A percentile compares a stretch with the other conserved stretches of the same genome.
These are phyloP conservation scores for Epichloe sibirici DNA, from an alignment of 2,329 filamentous ascomycete genomes.

Conservation along the genomic window DNA sequence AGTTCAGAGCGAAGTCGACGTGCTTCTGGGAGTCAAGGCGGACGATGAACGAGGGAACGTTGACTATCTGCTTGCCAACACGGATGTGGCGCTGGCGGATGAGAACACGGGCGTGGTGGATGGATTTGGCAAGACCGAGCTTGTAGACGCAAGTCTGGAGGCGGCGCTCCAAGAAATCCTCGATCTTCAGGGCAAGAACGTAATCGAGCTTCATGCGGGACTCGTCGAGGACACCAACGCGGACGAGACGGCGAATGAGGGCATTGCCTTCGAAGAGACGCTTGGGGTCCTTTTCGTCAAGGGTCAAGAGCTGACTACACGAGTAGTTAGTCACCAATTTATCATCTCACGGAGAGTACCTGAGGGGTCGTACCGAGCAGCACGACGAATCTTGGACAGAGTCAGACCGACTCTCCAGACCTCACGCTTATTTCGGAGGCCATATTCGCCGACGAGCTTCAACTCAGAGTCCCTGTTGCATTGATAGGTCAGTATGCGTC, in stretches of 20 bases:
- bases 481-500: constrained; percentile 52
- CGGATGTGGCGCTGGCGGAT: constrained; percentile 99
- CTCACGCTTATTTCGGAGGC: constrained; percentile 99
- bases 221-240: constrained; percentile 99
- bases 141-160: constrained; percentile 99
- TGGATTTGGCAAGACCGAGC: constrained; percentile 99
- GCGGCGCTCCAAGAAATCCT: constrained; percentile 99
- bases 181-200: constrained; percentile 96
- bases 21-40: constrained; percentile 99
- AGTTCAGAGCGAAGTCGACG: constrained; percentile 97
- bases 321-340: constrained; percentile 13
- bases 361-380: constrained; percentile 65
- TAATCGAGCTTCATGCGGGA: constrained; percentile 99
- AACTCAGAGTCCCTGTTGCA: constrained; percentile 86
- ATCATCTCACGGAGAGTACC: not conserved
- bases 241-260: constrained; percentile 98
- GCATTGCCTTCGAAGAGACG: constrained; percentile 99
- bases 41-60: constrained; percentile 98
- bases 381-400: constrained; percentile 99
- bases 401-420: constrained; percentile 99
- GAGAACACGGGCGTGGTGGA: constrained; percentile 99
- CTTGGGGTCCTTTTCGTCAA: constrained; percentile 99
- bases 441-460: constrained; percentile 99
- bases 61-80: constrained; percentile 99
- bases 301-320: constrained; percentile 91